Percentiles rank a stretch among this genome's conserved stretches.
These are phyloP conservation scores for Pholiota molesta DNA, from an alignment of 768 basidiomycete genomes.

Conservation along the genomic window DNA sequence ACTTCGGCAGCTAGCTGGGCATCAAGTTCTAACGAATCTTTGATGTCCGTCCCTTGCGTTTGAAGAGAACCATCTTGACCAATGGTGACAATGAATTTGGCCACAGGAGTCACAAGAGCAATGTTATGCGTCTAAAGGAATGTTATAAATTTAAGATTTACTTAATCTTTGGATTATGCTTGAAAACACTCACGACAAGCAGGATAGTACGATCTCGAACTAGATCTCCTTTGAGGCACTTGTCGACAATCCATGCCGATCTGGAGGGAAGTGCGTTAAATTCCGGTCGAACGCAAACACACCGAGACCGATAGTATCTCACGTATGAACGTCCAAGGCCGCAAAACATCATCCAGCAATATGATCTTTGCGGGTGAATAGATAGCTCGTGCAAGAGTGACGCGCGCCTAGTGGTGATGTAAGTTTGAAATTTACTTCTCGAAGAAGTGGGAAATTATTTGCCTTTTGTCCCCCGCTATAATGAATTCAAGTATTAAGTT, in stretches of 20 bases:
- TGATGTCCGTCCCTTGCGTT: constrained; percentile 44
- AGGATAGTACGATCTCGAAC: constrained; percentile 5
- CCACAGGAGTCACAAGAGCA: constrained; percentile 32
- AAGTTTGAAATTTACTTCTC: no score
- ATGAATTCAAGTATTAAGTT: neutral
- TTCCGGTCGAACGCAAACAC: neutral
- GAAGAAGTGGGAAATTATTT: neutral
- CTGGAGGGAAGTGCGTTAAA: neutral
- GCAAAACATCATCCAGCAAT: constrained; percentile 78
- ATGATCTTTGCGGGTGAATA: constrained; percentile 60
- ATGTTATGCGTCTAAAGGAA: constrained; percentile 4
- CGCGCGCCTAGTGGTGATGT: constrained; percentile 37
- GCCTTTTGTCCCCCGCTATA: constrained; percentile 47
- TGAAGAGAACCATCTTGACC: constrained; percentile 51
- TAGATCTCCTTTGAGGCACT: constrained; percentile 6
- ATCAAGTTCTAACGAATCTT: constrained; percentile 44
- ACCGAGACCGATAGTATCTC: neutral
- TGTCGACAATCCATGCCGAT: constrained; percentile 3
- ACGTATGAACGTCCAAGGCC: constrained; percentile 51
- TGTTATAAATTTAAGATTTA: neutral
- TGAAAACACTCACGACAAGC: constrained; percentile 3
- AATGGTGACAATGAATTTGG: constrained; percentile 56
- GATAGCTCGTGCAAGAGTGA: constrained; percentile 48
- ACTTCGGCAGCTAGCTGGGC: constrained; percentile 33
- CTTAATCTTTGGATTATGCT: no score